Evolutionary conservation across 768 basidiomycete species (phyloP), one percentile per base, ranked within the genome.

Genomic region (Kwoniella heveanensis): DNA sequence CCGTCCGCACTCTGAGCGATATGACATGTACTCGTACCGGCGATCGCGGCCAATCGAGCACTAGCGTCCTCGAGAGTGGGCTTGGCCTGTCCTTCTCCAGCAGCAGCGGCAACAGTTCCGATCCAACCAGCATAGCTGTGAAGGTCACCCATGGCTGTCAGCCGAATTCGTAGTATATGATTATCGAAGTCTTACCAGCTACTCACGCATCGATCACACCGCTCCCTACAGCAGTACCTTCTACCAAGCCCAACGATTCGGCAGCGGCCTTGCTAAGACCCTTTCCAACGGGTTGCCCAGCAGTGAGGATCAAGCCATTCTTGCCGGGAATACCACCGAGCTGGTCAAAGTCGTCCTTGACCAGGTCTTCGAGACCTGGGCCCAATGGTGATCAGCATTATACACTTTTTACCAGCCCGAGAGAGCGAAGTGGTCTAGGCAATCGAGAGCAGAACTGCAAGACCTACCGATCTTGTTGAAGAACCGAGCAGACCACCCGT

Each of bases 1-100:
- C 88, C 89, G 58, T 91, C 81, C 2, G 85, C 86, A 79, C 89
- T 93, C 83, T 92, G 92, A 0, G 95, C 89, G 49, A 99, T 84
- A 80, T 98, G 91, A 77, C 96, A 98, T 6, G 94, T 97, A 71
- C 90, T 92, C 5, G 95, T 99, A 9, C 96, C 96, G 26, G 96
- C 96, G 60, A 94, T 89, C 50, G 89, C 92, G 2, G 94, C 95
- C 21, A 99, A 83, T 44, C 95, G 84, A 72, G 90, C 87, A 15
- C 84, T 82, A 6, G 91, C 91, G 67, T 95, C 90, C 6, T 87
- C 84, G 8, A 96, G 81, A 13, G 83, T 82, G 17, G 91, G 90
- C 22, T 83, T 73, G 12, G 58, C 54, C 32, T 82, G 80, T 5
- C 84, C 86, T 32, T 85, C 82, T 1, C 50, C 60, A 21, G 62